These are phyloP conservation scores for Rhinocladiella similis DNA, from an alignment of 2,329 filamentous ascomycete genomes.

Conservation along the genomic window DNA sequence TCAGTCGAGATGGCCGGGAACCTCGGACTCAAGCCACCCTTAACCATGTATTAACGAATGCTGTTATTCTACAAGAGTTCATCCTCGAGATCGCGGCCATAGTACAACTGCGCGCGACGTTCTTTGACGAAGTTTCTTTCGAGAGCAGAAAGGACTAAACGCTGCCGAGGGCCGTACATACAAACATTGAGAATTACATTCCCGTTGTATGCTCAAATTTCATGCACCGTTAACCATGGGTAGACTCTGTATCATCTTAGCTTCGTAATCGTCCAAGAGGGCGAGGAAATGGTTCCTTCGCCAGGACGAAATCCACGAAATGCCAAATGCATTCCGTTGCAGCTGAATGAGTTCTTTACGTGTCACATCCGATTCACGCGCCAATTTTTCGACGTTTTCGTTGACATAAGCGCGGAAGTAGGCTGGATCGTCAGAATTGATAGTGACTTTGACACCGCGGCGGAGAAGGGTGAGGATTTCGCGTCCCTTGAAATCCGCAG, in stretches of 20 bases:
- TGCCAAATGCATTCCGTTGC: conserved; percentile 26
- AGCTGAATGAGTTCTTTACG: conserved; percentile 27
- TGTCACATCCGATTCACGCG: conserved; percentile 17
- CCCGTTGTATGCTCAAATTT: neutral
- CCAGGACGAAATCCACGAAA: conserved; percentile 28
- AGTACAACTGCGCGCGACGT: conserved; percentile 70
- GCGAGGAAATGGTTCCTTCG: conserved; percentile 23
- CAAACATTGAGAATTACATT: neutral
- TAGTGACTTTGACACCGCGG: conserved; percentile 27
- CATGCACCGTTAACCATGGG: conserved; percentile 4
- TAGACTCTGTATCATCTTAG: conserved; percentile 1
- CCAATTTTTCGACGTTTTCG: conserved; percentile 28
- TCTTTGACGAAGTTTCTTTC: conserved; percentile 66
- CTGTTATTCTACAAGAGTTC: conserved; percentile 77
- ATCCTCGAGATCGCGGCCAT: conserved; percentile 73
- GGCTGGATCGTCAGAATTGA: conserved; percentile 30
- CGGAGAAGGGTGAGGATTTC: conserved; percentile 26
- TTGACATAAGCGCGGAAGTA: conserved; percentile 29
- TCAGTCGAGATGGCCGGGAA: conserved; percentile 6
- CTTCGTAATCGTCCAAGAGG: conserved; percentile 22
- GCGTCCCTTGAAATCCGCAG: conserved; percentile 23
- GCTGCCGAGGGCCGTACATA: neutral
- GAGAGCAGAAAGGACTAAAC: neutral
- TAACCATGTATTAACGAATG: conserved; percentile 77
- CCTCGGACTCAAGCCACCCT: conserved; percentile 60